These are phyloP conservation scores for Diaporthe sp. DNA, from an alignment of 2,329 filamentous ascomycete species.

Conservation along the genomic window DNA sequence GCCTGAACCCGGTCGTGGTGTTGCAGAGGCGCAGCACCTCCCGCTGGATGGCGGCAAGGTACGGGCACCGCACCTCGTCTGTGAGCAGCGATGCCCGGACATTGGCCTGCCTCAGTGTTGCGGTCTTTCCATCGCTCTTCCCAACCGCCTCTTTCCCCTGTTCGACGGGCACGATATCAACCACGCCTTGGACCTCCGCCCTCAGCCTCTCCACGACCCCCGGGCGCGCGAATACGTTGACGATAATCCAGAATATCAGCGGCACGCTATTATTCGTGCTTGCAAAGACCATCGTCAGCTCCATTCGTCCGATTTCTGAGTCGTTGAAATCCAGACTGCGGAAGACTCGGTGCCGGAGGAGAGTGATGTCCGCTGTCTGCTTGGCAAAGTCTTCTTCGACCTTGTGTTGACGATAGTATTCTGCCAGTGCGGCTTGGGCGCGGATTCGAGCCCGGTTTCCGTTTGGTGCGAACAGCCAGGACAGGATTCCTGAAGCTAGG, in stretches of 20 bases:
- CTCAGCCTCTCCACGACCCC: neutral
- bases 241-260: conserved; percentile 7
- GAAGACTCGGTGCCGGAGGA: conserved; percentile 11
- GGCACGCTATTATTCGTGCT: conserved; percentile 16
- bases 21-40: conserved; percentile 22
- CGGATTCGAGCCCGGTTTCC: conserved; percentile 6
- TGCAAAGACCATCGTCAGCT: conserved; percentile 14
- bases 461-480: conserved; percentile 16
- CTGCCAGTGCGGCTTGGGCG: neutral
- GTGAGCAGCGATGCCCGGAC: neutral
- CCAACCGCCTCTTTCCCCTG: neutral
- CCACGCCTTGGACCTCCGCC: neutral
- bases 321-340: neutral
- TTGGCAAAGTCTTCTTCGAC: neutral
- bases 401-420: conserved; percentile 10
- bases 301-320: neutral
- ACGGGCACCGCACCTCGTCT: conserved; percentile 7
- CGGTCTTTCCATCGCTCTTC: neutral
- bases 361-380: conserved; percentile 2
- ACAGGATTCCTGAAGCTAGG: neutral
- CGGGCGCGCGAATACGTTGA: neutral
- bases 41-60: conserved; percentile 13
- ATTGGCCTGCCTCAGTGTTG: neutral
- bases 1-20: conserved; percentile 13
- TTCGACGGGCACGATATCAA: neutral